phyloP scores from a whole-genome alignment of 208 protist genomes.

The Leishmania turanica region DNA sequence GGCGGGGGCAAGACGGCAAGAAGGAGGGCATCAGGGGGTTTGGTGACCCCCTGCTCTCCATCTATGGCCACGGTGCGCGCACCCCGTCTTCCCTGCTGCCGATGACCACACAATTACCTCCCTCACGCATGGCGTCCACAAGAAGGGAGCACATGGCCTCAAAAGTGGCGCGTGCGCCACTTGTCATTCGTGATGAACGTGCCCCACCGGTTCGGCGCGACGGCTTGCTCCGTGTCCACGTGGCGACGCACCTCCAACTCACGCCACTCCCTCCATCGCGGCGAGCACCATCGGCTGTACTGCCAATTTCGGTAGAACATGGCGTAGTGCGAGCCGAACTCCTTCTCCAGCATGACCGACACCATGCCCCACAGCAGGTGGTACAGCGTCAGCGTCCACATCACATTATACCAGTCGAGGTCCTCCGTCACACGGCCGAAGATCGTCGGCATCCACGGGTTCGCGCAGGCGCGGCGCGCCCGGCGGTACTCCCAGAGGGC shows the following conservation, averaged over 20 bases:
- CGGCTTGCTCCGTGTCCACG: constrained; percentile 63
- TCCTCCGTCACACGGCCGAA: constrained; percentile 78
- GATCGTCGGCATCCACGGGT: constrained; percentile 56
- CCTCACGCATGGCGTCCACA: neutral
- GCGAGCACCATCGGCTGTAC: constrained; percentile 84
- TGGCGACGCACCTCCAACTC: constrained; percentile 69
- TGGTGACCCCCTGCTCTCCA: neutral
- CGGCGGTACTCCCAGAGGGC: constrained; percentile 81
- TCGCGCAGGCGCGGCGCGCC: constrained; percentile 58
- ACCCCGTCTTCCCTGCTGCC: neutral
- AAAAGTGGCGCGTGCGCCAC: constrained; percentile 68
- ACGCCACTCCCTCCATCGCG: constrained; percentile 86
- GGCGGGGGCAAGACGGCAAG: neutral
- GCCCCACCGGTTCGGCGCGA: constrained; percentile 62
- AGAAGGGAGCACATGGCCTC: neutral
- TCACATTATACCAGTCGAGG: constrained; percentile 81
- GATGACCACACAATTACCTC: neutral
- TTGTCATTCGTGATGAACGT: constrained; percentile 68
- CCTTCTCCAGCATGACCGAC: constrained; percentile 63
- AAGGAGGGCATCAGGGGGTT: neutral
- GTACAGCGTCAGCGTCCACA: constrained; percentile 68
- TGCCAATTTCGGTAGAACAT: constrained; percentile 68
- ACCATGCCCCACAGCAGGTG: constrained; percentile 83
- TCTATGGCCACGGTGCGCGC: neutral
- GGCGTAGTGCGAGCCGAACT: constrained; percentile 78